Conservation (phyloP, 1,139 yeast species). For the Arxiozyma heterogenica region DNA sequence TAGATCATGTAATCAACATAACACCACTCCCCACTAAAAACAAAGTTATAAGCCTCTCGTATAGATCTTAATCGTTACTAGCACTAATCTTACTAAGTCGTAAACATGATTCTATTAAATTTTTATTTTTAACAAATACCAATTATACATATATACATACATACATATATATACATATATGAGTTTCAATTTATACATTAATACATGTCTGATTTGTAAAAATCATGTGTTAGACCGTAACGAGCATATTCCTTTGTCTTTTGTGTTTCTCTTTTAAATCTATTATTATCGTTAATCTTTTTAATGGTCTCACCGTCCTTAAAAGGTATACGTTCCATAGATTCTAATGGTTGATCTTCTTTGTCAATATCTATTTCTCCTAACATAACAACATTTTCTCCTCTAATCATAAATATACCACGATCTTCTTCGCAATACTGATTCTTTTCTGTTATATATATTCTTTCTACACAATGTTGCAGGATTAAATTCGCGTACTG, state of each 20-base stretch:
- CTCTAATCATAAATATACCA: constrained; percentile 85
- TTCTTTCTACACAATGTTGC: constrained; percentile 84
- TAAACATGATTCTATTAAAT: background rate
- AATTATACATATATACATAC: too few species aligned
- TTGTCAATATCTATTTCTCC: constrained; percentile 89
- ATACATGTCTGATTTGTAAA: constrained; percentile 44
- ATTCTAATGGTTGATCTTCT: constrained; percentile 63
- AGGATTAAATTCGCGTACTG: constrained; percentile 88
- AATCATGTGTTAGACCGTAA: constrained; percentile 51
- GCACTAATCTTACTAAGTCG: too few species aligned
- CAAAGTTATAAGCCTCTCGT: too few species aligned
- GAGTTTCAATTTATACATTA: constrained; percentile 15
- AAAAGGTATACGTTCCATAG: constrained; percentile 50
- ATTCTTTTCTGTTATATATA: constrained; percentile 48
- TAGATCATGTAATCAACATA: too few species aligned
- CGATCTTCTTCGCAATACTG: constrained; percentile 64
- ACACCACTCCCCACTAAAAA: too few species aligned
- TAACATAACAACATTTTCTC: constrained; percentile 92
- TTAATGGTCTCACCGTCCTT: constrained; percentile 48
- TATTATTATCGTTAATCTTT: constrained; percentile 32
- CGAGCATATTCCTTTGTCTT: constrained; percentile 42
- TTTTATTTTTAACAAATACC: too few species aligned
- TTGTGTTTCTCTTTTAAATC: constrained; percentile 38
- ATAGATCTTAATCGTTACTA: too few species aligned
- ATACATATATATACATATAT: too few species aligned